Evolutionary conservation across 208 protist species (phyloP).

Genomic region (Leishmania lainsoni): DNA sequence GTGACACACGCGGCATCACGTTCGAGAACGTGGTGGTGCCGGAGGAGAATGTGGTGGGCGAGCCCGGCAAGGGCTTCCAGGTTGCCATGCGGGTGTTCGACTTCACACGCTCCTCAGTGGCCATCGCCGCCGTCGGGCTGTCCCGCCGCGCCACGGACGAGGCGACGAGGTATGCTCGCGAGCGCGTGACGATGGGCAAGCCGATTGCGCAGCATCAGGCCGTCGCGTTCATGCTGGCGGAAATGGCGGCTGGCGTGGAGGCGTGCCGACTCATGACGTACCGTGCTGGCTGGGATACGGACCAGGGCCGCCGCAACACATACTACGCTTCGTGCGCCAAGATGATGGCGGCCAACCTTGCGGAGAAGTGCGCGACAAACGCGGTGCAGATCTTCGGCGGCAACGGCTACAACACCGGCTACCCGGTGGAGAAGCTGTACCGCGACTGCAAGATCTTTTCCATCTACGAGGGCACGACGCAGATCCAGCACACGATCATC

Average conservation of each 20-base stretch:
- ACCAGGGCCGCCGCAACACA: conserved; percentile 83
- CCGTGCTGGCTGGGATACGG: conserved; percentile 77
- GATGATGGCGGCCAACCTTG: conserved; percentile 69
- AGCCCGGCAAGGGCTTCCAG: conserved; percentile 81
- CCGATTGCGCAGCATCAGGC: conserved; percentile 85
- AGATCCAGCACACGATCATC: conserved; percentile 91
- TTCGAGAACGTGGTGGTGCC: conserved; percentile 93
- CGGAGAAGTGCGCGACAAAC: conserved; percentile 74
- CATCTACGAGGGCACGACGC: conserved; percentile 93
- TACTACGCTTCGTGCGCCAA: conserved; percentile 91
- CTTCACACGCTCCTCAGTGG: conserved; percentile 80
- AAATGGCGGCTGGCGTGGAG: conserved; percentile 91
- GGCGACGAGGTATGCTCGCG: conserved; percentile 68
- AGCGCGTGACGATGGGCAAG: conserved; percentile 88
- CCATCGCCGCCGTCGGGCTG: conserved; percentile 85
- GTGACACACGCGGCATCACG: conserved; percentile 89
- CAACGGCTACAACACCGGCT: conserved; percentile 93
- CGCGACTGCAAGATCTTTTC: conserved; percentile 94
- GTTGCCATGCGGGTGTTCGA: conserved; percentile 91
- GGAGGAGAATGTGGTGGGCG: conserved; percentile 76
- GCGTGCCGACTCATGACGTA: conserved; percentile 73
- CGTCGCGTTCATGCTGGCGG: conserved; percentile 87
- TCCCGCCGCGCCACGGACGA: conserved; percentile 85
- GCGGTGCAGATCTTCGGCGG: conserved; percentile 92
- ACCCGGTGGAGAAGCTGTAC: conserved; percentile 95